Evolutionary conservation across 306 rosid genomes (phyloP).

Genomic region (Dalbergia cultrata): DNA sequence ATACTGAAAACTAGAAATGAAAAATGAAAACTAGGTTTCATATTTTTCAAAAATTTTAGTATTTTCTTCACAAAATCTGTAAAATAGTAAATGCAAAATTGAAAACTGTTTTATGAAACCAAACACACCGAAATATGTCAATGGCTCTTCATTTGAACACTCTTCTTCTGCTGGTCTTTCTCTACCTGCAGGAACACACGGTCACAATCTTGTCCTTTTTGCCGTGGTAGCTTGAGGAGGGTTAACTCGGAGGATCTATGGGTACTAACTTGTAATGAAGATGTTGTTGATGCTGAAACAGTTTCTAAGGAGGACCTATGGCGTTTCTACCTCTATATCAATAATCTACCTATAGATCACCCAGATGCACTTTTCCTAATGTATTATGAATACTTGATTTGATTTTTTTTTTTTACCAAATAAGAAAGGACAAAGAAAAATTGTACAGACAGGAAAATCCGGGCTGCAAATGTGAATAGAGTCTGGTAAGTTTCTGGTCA

Average conservation of each 20-base stretch:
- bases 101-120: too few species aligned
- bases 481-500: slow-evolving; percentile 54
- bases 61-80: too few species aligned
- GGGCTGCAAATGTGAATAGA: slow-evolving; percentile 74
- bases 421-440: slow-evolving; percentile 34
- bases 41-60: too few species aligned
- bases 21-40: too few species aligned
- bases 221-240: slow-evolving; percentile 93
- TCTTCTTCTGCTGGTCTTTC: slow-evolving; percentile 26
- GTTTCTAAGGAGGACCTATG: slow-evolving; percentile 82
- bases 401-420: slow-evolving; percentile 44
- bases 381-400: slow-evolving; percentile 87
- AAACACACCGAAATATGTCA: not conserved
- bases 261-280: slow-evolving; percentile 91
- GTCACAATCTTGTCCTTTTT: slow-evolving; percentile 94
- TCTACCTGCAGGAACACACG: slow-evolving; percentile 69
- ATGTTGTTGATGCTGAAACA: slow-evolving; percentile 88
- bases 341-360: slow-evolving; percentile 85
- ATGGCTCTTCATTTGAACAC: slow-evolving; percentile 20
- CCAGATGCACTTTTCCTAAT: slow-evolving; percentile 93
- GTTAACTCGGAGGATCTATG: slow-evolving; percentile 95
- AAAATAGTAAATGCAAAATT: too few species aligned
- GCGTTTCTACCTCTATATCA: slow-evolving; percentile 86
- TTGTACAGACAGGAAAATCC: slow-evolving; percentile 75
- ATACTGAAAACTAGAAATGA: too few species aligned